Conservation (phyloP, 2,329 filamentous ascomycete species). For the Alternaria arborescens region DNA sequence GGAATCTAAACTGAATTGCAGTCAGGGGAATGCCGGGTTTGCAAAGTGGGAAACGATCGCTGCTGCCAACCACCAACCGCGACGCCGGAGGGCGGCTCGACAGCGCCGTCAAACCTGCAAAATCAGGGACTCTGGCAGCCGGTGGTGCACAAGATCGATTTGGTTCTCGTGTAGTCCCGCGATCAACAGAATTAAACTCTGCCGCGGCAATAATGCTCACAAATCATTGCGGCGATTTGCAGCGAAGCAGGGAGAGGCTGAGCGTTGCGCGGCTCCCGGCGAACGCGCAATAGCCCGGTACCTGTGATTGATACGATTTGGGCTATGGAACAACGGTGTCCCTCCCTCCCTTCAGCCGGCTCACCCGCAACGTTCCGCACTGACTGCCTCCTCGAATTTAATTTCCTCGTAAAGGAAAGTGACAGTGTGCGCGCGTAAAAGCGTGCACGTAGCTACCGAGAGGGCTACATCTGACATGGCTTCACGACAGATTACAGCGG, state of each 20-base stretch:
- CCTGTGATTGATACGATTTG: slow-evolving; percentile 37
- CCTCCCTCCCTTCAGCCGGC: slow-evolving; percentile 42
- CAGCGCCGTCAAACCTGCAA: slow-evolving; percentile 28
- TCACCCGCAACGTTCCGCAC: slow-evolving; percentile 11
- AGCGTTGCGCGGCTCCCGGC: slow-evolving; percentile 12
- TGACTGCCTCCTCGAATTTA: slow-evolving; percentile 1
- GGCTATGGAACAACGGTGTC: slow-evolving; percentile 24
- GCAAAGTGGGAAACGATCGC: slow-evolving; percentile 40
- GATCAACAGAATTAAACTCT: slow-evolving; percentile 17
- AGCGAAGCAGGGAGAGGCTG: slow-evolving; percentile 10
- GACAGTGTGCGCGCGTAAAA: slow-evolving; percentile 14
- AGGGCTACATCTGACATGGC: slow-evolving; percentile 33
- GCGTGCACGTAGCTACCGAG: slow-evolving; percentile 17
- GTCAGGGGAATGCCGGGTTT: slow-evolving; percentile 35
- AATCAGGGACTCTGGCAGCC: slow-evolving; percentile 17
- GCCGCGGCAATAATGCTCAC: slow-evolving; percentile 16
- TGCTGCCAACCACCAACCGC: slow-evolving; percentile 25
- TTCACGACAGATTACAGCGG: slow-evolving; percentile 19
- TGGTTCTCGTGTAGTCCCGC: slow-evolving; percentile 24
- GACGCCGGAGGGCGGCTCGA: slow-evolving; percentile 30
- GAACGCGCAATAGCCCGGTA: slow-evolving; percentile 29
- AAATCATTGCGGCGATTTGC: slow-evolving; percentile 11
- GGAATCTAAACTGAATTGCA: slow-evolving; percentile 33
- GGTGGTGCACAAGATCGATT: slow-evolving; percentile 12
- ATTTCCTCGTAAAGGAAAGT: slow-evolving; percentile 10